These are phyloP conservation scores for Fomitopsis betulina DNA, from an alignment of 1,284 basidiomycete genomes.

Conservation along the genomic window DNA sequence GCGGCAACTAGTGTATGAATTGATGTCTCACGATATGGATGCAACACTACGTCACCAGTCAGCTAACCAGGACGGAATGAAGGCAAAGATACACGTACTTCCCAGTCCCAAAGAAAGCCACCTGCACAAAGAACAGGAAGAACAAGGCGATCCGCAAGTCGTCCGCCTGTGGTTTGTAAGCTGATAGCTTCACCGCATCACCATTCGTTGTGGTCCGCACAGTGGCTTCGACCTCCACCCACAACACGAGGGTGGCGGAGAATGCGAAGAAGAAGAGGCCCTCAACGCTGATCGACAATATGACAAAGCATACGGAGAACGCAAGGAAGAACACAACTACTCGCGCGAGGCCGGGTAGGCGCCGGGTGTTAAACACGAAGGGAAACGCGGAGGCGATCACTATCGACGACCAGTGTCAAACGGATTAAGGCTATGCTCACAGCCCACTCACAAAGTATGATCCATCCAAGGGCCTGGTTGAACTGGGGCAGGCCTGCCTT, in stretches of 20 bases:
- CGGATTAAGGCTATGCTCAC: no score
- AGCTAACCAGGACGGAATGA: not conserved
- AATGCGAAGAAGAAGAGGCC: constrained; percentile 78
- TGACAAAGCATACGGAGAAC: constrained; percentile 74
- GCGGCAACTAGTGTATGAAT: not conserved
- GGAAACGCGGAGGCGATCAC: constrained; percentile 49
- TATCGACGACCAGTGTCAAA: constrained; percentile 16
- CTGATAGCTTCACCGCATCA: constrained; percentile 6
- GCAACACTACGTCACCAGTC: constrained; percentile 58
- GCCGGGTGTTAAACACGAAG: constrained; percentile 32
- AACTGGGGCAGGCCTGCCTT: constrained; percentile 64
- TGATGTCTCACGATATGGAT: constrained; percentile 70
- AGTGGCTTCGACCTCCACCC: constrained; percentile 65
- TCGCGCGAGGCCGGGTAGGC: constrained; percentile 41
- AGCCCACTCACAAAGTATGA: constrained; percentile 48
- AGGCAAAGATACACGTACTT: constrained; percentile 50
- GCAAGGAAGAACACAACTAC: constrained; percentile 63
- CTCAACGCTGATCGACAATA: constrained; percentile 82
- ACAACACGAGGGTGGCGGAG: constrained; percentile 56
- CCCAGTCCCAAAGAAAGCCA: constrained; percentile 87
- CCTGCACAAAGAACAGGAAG: constrained; percentile 85
- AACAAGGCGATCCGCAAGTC: constrained; percentile 77
- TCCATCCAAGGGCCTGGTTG: constrained; percentile 69
- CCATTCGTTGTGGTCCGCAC: constrained; percentile 26
- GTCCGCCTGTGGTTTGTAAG: constrained; percentile 50